Percentiles rank a stretch among this genome's conserved stretches.
These are phyloP conservation scores for Corrigiola litoralis DNA, from an alignment of 179 eudicot species.

Conservation along the genomic window DNA sequence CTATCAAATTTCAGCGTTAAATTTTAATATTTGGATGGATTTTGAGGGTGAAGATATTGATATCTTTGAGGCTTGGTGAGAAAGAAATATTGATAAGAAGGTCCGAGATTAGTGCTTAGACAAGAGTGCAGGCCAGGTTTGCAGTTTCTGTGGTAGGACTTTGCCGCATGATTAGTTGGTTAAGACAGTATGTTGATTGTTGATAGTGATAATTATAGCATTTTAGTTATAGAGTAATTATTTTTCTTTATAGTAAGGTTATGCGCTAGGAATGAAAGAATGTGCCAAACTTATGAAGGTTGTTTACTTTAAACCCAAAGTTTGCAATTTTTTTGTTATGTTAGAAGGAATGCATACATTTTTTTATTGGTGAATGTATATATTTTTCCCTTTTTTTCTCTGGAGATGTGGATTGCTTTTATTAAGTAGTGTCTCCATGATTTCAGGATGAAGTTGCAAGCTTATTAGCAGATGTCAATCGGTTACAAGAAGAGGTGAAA, in stretches of 20 bases:
- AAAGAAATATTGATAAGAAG: no score
- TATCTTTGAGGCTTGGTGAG: no score
- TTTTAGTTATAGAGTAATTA: background rate
- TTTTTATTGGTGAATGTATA: no score
- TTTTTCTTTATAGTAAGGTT: no score
- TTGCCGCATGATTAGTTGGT: background rate
- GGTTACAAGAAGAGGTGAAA: conserved; percentile 56
- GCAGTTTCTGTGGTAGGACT: background rate
- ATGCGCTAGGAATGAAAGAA: no score
- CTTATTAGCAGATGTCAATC: conserved; percentile 50
- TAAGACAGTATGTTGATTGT: background rate
- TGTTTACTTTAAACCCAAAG: background rate
- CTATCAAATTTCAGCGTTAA: no score
- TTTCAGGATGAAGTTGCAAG: conserved; percentile 73
- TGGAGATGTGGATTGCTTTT: background rate
- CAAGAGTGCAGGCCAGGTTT: no score
- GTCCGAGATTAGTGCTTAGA: no score
- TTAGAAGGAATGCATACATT: background rate
- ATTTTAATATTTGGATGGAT: no score
- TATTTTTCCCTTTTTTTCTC: background rate
- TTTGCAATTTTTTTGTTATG: background rate
- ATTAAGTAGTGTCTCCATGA: conserved; percentile 9
- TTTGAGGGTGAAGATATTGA: no score
- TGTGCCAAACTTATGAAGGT: background rate
- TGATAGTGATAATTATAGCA: background rate